phyloP scores from a whole-genome alignment of 116 monocot species.

The Trichopus zeylanicus region DNA sequence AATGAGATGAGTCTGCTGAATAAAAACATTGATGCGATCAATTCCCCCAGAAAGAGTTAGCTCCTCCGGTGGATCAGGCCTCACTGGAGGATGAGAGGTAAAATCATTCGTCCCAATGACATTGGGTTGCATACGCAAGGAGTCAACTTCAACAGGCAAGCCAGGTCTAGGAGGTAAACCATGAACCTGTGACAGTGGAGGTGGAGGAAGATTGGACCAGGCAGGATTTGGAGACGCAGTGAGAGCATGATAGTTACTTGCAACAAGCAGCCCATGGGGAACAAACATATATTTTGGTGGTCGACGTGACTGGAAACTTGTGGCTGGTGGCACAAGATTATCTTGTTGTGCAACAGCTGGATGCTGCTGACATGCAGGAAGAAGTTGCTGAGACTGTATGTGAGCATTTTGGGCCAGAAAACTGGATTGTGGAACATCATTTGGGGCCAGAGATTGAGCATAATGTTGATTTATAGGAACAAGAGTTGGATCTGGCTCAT shows the following conservation, averaged over 20 bases:
- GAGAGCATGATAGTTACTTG: conserved; percentile 18
- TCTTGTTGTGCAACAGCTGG: conserved; percentile 2
- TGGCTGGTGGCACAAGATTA: conserved; percentile 1
- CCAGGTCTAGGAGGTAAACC: conserved; percentile 8
- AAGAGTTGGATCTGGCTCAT: conserved; percentile 4
- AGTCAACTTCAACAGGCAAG: conserved; percentile 11
- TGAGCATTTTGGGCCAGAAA: conserved; percentile 12
- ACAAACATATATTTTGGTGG: conserved; percentile 8
- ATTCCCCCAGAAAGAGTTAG: conserved; percentile 4
- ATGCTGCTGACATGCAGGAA: conserved; percentile 12
- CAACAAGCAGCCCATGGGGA: conserved; percentile 10
- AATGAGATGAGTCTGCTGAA: conserved; percentile 14
- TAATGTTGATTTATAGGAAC: conserved; percentile 7
- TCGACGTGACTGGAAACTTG: conserved; percentile 16
- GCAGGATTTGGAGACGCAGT: conserved; percentile 17
- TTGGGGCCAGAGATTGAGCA: neutral
- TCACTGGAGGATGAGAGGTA: conserved; percentile 12
- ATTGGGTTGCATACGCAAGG: conserved; percentile 28
- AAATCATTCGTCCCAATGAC: conserved; percentile 19
- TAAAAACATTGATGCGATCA: conserved; percentile 13
- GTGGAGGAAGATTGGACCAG: conserved; percentile 25
- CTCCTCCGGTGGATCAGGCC: conserved; percentile 17
- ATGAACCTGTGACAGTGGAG: conserved; percentile 10
- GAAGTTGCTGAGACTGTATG: conserved; percentile 11
- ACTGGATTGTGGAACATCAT: conserved; percentile 11